Evolutionary conservation across 164 flowering plant genomes (phyloP).

Genomic region (Chimonanthus salicifolius): DNA sequence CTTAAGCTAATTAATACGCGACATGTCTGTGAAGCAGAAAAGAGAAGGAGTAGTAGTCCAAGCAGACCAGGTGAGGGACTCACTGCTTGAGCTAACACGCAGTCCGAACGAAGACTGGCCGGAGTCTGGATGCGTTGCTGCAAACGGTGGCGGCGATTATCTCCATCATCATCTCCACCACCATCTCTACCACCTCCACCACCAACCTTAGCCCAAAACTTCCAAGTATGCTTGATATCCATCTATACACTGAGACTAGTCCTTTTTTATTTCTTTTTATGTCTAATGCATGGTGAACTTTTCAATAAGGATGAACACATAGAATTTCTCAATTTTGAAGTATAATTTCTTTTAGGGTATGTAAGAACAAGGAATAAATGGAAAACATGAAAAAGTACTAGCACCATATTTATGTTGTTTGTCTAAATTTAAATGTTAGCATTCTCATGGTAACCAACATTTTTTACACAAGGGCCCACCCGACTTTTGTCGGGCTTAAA

Average conservation of each 20-base stretch:
- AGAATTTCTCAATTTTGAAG: neutral
- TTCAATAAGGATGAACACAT: neutral
- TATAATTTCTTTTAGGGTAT: neutral
- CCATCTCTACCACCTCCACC: slow-evolving; percentile 11
- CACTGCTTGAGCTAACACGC: slow-evolving; percentile 64
- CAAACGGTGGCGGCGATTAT: slow-evolving; percentile 5
- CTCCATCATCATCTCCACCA: slow-evolving; percentile 24
- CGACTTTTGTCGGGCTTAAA: no score
- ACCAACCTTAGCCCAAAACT: neutral
- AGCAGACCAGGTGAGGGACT: slow-evolving; percentile 72
- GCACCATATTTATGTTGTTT: no score
- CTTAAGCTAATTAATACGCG: neutral
- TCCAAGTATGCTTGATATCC: no score
- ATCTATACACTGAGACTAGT: no score
- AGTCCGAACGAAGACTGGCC: slow-evolving; percentile 35
- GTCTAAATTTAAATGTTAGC: no score
- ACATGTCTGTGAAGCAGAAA: slow-evolving; percentile 34
- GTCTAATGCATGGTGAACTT: no score
- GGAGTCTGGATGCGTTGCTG: slow-evolving; percentile 23
- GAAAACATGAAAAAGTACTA: no score
- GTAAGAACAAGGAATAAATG: neutral
- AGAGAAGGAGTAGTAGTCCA: slow-evolving; percentile 64
- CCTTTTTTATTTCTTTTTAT: no score
- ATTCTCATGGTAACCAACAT: no score
- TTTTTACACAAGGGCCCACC: no score